These are phyloP conservation scores for Tulasnella sp. DNA, from an alignment of 768 basidiomycete species.

Conservation along the genomic window DNA sequence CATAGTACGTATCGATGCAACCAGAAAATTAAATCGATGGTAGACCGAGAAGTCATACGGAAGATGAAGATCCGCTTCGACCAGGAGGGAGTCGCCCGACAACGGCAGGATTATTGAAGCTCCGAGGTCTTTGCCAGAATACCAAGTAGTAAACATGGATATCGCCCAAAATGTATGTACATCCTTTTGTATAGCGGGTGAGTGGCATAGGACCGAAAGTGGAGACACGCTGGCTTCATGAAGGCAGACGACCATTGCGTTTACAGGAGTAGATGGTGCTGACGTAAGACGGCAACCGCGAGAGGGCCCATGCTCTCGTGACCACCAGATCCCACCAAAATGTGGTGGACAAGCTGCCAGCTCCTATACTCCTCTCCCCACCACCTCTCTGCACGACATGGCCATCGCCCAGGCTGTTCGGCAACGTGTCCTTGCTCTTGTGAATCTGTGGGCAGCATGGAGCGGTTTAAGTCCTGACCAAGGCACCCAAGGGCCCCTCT, in stretches of 20 bases:
- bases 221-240: neutral
- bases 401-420: neutral
- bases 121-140: neutral
- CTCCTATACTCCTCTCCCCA: neutral
- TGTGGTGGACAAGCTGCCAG: neutral
- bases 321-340: neutral
- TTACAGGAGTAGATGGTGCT: neutral
- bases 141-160: neutral
- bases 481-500: neutral
- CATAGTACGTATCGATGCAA: neutral
- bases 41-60: neutral
- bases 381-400: neutral
- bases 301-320: neutral
- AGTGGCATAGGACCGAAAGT: neutral
- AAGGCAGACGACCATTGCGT: neutral
- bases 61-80: neutral
- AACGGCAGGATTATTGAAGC: neutral
- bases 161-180: too few species aligned
- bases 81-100: neutral
- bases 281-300: neutral
- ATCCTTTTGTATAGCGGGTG: too few species aligned
- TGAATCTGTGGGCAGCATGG: neutral
- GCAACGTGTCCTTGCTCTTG: neutral
- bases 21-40: neutral
- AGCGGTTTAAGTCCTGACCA: constrained; percentile 2